A percentile compares a stretch with the other conserved stretches of the same genome.
These are phyloP conservation scores for Antrodiella citrinella DNA, from an alignment of 768 basidiomycete species.

Conservation along the genomic window DNA sequence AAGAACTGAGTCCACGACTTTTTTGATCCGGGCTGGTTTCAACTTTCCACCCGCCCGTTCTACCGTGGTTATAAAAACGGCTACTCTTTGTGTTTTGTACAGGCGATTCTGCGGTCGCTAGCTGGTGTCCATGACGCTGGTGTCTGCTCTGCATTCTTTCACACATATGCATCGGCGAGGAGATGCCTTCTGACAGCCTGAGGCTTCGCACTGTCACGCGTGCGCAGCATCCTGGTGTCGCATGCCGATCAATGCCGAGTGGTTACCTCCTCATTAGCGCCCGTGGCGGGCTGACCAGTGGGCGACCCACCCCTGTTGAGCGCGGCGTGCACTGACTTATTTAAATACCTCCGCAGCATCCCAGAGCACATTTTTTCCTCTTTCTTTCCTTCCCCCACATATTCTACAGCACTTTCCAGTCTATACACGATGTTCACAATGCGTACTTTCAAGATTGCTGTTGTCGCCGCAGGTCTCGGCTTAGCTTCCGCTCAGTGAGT, in stretches of 20 bases:
- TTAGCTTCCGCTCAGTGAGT: slow-evolving; percentile 30
- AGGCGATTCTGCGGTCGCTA: no score
- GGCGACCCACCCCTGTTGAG: neutral
- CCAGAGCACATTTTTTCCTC: neutral
- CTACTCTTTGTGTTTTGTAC: no score
- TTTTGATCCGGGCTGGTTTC: no score
- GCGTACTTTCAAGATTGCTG: slow-evolving; percentile 8
- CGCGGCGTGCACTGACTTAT: neutral
- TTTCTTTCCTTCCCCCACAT: neutral
- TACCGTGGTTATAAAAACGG: no score
- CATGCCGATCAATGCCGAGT: neutral
- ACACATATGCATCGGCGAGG: no score
- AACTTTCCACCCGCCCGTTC: no score
- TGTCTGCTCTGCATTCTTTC: no score
- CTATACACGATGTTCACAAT: neutral
- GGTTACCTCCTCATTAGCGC: neutral
- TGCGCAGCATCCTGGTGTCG: no score
- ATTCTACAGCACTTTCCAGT: neutral
- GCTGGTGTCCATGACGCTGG: no score
- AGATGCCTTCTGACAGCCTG: no score
- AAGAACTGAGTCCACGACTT: no score
- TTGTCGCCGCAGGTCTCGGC: slow-evolving; percentile 27
- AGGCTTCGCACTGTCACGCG: no score
- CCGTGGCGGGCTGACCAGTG: neutral
- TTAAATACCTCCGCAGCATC: neutral